Conservation (phyloP, 2,329 filamentous ascomycete species). For the Talaromyces sp. region DNA sequence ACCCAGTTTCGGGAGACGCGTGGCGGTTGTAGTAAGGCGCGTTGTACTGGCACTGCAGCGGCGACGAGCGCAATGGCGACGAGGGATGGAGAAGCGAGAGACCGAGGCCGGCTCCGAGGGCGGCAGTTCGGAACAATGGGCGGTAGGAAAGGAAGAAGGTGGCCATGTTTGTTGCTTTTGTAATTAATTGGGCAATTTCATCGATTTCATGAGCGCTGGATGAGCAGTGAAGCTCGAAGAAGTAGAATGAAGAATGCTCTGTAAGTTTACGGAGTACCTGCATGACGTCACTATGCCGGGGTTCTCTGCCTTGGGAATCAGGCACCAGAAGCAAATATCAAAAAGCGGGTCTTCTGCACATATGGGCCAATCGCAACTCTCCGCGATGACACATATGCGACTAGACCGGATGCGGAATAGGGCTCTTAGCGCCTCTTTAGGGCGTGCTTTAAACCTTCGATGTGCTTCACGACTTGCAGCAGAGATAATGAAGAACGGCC, state of each 20-base stretch:
- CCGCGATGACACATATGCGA: background rate
- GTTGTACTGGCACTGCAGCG: conserved; percentile 34
- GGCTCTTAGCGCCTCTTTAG: background rate
- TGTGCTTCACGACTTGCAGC: background rate
- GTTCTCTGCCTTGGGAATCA: background rate
- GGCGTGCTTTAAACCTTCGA: background rate
- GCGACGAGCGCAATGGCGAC: conserved; percentile 28
- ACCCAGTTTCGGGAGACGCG: conserved; percentile 17
- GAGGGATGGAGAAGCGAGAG: conserved; percentile 29
- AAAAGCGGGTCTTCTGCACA: background rate
- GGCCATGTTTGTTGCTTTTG: background rate
- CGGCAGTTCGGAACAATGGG: conserved; percentile 13
- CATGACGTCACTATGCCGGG: background rate
- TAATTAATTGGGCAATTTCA: background rate
- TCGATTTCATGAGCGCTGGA: background rate
- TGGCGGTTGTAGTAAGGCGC: conserved; percentile 20
- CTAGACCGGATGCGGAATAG: background rate
- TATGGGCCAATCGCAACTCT: background rate
- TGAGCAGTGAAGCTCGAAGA: background rate
- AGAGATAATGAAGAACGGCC: background rate
- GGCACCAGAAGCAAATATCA: background rate
- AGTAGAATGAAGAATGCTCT: background rate
- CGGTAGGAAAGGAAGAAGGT: conserved; percentile 8
- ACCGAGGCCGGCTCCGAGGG: conserved; percentile 29
- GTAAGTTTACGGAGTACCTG: background rate